Evolutionary conservation across 345 rosid genomes (phyloP).

Genomic region (Kernera saxatilis): DNA sequence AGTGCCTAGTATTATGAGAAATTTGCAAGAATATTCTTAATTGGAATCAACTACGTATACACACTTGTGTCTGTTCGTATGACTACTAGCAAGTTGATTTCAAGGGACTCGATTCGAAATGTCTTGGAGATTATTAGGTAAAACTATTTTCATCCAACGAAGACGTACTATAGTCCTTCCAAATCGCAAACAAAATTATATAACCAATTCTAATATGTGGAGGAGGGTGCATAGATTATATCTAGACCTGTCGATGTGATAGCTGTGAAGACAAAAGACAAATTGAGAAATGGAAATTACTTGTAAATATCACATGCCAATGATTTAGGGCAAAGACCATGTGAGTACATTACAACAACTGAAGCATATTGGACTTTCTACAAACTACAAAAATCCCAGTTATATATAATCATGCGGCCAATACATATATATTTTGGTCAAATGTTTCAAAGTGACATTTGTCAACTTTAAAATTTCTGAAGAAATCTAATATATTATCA

Average conservation of each 20-base stretch:
- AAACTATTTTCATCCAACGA: neutral
- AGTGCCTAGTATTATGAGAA: neutral
- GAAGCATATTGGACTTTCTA: slow-evolving; percentile 19
- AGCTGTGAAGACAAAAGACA: slow-evolving; percentile 15
- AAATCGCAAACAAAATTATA: neutral
- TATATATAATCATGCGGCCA: slow-evolving; percentile 18
- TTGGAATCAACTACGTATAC: neutral
- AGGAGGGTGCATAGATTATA: slow-evolving; percentile 2
- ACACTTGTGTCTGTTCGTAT: slow-evolving; percentile 1
- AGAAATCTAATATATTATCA: slow-evolving; percentile 20
- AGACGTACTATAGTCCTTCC: neutral
- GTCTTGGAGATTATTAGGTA: slow-evolving; percentile 5
- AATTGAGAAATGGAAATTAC: slow-evolving; percentile 11
- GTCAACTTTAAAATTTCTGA: slow-evolving; percentile 23
- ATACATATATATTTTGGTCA: slow-evolving; percentile 13
- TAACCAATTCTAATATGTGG: slow-evolving; percentile 14
- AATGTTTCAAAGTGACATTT: slow-evolving; percentile 20
- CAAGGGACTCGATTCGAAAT: slow-evolving; percentile 6
- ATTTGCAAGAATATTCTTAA: neutral
- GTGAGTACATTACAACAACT: slow-evolving; percentile 18
- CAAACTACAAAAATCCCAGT: neutral
- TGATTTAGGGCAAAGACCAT: slow-evolving; percentile 28
- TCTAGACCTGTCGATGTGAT: slow-evolving; percentile 21
- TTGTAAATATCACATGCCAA: slow-evolving; percentile 23
- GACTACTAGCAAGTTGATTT: slow-evolving; percentile 3